Conservation (phyloP, 306 rosid genomes). For the Rubus parviflorus region DNA sequence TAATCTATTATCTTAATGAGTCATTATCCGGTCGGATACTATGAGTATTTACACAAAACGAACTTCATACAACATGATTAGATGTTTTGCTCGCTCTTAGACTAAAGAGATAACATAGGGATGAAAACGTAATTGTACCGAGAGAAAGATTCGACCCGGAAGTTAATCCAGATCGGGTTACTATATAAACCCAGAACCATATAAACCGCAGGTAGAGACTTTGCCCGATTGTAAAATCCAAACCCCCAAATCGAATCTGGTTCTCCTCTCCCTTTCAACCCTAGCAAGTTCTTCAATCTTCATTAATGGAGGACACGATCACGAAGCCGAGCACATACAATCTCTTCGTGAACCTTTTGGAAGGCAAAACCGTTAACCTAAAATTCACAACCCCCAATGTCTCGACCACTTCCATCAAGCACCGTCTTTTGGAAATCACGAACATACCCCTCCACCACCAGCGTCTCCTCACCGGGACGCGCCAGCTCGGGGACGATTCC, state of each 20-base stretch:
- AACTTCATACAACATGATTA: no score
- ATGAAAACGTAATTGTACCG: no score
- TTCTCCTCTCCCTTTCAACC: neutral
- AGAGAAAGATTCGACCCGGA: no score
- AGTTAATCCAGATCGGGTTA: no score
- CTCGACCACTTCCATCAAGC: conserved; percentile 45
- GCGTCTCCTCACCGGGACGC: conserved; percentile 68
- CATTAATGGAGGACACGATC: conserved; percentile 40
- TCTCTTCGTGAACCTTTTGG: conserved; percentile 73
- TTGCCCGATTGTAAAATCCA: no score
- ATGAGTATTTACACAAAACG: no score
- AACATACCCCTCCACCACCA: conserved; percentile 65
- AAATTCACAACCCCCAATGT: conserved; percentile 51
- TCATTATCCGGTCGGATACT: no score
- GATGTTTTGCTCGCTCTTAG: no score
- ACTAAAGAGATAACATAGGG: no score
- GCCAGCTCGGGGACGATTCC: conserved; percentile 49
- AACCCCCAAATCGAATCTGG: neutral
- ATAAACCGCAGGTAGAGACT: no score
- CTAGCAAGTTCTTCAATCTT: conserved; percentile 6
- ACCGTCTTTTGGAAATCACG: conserved; percentile 59
- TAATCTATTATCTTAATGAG: no score
- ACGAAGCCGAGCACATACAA: conserved; percentile 38
- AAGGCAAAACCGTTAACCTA: conserved; percentile 83
- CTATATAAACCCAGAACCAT: no score